These are phyloP conservation scores for Yamadazyma sp. DNA, from an alignment of 1,139 yeast genomes.

Conservation along the genomic window DNA sequence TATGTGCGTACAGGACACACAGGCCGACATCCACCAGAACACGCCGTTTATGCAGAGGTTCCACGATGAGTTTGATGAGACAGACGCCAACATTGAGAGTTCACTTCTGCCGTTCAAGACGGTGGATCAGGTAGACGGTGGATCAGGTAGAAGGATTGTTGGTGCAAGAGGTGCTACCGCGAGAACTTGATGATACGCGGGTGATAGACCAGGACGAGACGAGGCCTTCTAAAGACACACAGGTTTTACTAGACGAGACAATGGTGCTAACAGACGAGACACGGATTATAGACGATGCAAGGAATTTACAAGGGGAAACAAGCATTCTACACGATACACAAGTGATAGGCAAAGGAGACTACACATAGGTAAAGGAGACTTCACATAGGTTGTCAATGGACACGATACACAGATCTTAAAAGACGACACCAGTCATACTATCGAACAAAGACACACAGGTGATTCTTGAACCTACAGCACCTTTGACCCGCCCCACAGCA, in stretches of 20 bases:
- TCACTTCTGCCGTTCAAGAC: no score
- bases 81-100: conserved; percentile 1
- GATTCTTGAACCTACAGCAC: background rate
- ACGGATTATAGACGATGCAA: no score
- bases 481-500: no score
- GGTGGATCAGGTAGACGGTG: background rate
- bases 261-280: no score
- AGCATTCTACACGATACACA: no score
- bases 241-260: background rate
- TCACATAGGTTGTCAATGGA: background rate
- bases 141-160: conserved; percentile 3
- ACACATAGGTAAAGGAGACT: conserved; percentile 6
- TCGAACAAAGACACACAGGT: no score
- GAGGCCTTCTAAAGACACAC: background rate
- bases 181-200: no score
- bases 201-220: no score
- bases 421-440: conserved; percentile 2
- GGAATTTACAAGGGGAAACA: no score
- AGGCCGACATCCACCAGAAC: background rate
- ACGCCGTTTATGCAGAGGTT: conserved; percentile 2
- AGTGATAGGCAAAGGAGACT: no score
- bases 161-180: background rate
- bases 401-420: no score
- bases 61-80: conserved; percentile 4
- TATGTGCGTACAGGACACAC: conserved; percentile 1